Base-by-base conservation (phyloP, 148 eudicot genomes). In the Fallopia convolvulus region DNA sequence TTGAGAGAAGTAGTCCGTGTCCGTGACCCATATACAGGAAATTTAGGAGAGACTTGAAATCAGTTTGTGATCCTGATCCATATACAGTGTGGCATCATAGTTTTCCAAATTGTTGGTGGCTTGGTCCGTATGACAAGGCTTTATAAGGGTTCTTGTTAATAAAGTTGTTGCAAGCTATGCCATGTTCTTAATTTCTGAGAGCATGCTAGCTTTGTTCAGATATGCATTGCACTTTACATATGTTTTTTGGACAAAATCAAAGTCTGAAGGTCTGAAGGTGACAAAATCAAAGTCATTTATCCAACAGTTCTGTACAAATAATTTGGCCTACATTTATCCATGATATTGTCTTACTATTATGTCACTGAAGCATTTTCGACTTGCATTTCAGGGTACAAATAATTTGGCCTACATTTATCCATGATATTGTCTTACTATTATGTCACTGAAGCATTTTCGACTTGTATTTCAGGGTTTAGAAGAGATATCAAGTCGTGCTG, bases 401-500 rank as follows among this genome's bases (percentile, higher is more conserved):
- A 76, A 10, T 60, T 41, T 60, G 63, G 47, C 14, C 52, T 74
- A 7, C 42, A 11, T 17, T 11, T 75, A 68, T 82, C 52, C n/a
- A 20, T 75, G 42, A 56, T 74, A n/a, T 49, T 77, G 26, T 66
- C 8, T 20, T 21, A 42, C 17, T 49, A 6, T 68, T 17, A 20
- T 20, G 40, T 20, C 17, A 33, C 32, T 76, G 18, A 48, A 58
- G 74, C 47, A 50, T 50, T 23, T 72, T 36, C 15, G 39, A 30
- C 56, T 76, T 79, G 60, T 33, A 52, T 81, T 86, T 42, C 55
- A 95, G 99, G 91, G 89, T 56, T 86, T 92, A 81, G 86, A 90
- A 82, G 97, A 95, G 0, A 68, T 86, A 73, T 63, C 96, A 77
- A 86, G 50, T 77, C 81, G 74, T 75, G 85, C 78, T 70, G 42